Evolutionary conservation across 768 basidiomycete species (phyloP).

Genomic region (Tylopilus plumbeoviolaceoides): DNA sequence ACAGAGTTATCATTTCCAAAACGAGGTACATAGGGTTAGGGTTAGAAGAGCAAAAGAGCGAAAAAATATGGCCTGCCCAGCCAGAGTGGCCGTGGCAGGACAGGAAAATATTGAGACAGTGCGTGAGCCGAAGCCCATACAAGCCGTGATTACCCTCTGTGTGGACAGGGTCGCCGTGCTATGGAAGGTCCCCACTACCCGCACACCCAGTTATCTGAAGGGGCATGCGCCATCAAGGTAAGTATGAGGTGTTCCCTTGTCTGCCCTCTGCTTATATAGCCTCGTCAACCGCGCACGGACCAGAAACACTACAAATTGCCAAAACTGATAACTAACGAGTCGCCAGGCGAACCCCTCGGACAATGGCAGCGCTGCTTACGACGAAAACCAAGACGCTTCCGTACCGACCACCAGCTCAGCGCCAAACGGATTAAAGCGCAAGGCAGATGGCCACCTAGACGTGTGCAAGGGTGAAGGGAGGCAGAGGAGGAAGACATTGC

Average conservation of each 20-base stretch:
- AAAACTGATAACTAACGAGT: background rate
- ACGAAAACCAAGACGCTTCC: slow-evolving; percentile 35
- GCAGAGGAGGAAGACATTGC: slow-evolving; percentile 37
- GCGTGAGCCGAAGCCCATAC: slow-evolving; percentile 68
- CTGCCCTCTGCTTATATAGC: no score
- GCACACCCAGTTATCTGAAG: slow-evolving; percentile 53
- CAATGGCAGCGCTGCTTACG: slow-evolving; percentile 48
- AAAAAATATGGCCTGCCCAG: slow-evolving; percentile 28
- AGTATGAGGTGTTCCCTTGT: slow-evolving; percentile 56
- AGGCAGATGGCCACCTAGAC: slow-evolving; percentile 52
- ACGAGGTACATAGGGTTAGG: background rate
- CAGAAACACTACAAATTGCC: slow-evolving; percentile 3
- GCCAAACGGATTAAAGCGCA: slow-evolving; percentile 53
- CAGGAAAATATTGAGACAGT: slow-evolving; percentile 80
- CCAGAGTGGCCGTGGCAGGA: slow-evolving; percentile 55
- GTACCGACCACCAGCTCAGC: slow-evolving; percentile 15
- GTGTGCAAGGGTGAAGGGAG: slow-evolving; percentile 52
- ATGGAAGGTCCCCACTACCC: slow-evolving; percentile 51
- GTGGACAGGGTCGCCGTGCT: slow-evolving; percentile 54
- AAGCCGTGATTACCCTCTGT: background rate
- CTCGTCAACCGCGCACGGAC: slow-evolving; percentile 24
- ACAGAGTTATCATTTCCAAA: slow-evolving; percentile 10
- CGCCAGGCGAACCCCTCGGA: no score
- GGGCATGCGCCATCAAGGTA: slow-evolving; percentile 60
- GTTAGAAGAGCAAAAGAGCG: no score